A percentile compares a stretch with the other conserved stretches of the same genome.
Evolutionary conservation across 1,139 yeast genomes (phyloP).

Genomic region (Hansenula sp.): DNA sequence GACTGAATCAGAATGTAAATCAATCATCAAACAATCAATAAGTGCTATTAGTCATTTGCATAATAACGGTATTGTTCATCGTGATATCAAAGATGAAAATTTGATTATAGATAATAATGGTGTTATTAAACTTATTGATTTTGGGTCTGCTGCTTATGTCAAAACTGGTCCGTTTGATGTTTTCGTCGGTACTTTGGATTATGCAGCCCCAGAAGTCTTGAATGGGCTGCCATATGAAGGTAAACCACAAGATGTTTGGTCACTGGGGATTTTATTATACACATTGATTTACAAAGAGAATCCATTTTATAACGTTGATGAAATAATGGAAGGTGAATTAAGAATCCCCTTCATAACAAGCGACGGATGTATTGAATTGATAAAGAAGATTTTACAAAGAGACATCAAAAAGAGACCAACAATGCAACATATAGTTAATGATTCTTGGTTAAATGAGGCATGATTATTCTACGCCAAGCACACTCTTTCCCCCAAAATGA

Average conservation of each 20-base stretch:
- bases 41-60: constrained; percentile 81
- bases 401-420: constrained; percentile 66
- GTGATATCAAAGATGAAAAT: constrained; percentile 95
- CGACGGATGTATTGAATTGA: constrained; percentile 53
- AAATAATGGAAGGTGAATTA: constrained; percentile 85
- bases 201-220: constrained; percentile 95
- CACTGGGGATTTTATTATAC: constrained; percentile 83
- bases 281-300: constrained; percentile 92
- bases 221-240: constrained; percentile 89
- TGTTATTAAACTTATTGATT: constrained; percentile 81
- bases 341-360: constrained; percentile 63
- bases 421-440: constrained; percentile 62
- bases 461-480: no score
- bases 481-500: no score
- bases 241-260: constrained; percentile 95
- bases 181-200: constrained; percentile 94
- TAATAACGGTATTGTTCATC: constrained; percentile 80
- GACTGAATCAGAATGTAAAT: constrained; percentile 71
- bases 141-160: constrained; percentile 90
- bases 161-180: constrained; percentile 94
- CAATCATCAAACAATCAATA: constrained; percentile 75
- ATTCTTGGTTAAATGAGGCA: constrained; percentile 53
- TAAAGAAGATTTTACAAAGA: constrained; percentile 60
- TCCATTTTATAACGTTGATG: constrained; percentile 93
- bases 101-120: constrained; percentile 80